Evolutionary conservation across 1,284 basidiomycete species (phyloP), one percentile per base, ranked within the genome.

Genomic region (Ceratobasidium sp.): DNA sequence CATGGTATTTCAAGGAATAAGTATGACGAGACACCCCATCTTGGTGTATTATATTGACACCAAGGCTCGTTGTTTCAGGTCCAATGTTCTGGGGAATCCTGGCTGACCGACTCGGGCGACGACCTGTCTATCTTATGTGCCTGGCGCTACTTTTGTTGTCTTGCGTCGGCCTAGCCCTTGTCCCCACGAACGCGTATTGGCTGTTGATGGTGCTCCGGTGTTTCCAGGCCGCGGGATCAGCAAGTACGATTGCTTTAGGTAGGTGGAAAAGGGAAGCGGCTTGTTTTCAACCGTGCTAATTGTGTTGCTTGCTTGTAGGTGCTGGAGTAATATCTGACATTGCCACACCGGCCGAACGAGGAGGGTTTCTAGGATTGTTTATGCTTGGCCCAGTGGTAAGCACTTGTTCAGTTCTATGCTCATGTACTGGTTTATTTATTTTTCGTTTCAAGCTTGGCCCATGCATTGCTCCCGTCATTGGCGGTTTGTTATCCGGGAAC

Each of bases 1-100:
- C 80, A 89, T 93, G 88, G 83, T 93, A 39, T 83, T 93, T 31
- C 92, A 95, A 82, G 92, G 89, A 24, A 81, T 92, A 54, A 86
- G 90, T 91, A 77, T 76, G 84, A 78, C 34, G 34, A n/a, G 56
- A 51, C 11, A 43, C 19, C 43, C 27, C 58, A 49, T 56, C 48
- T 53, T 37, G 68, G 75, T 59, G 64, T 72, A 41, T 49, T 49
- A 49, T 54, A 53, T 63, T 51, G 9, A 8, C n/a, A 39, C 16
- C 34, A 34, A n/a, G 1, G 14, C 27, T 14, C 8, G 11, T 74
- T 27, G 19, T 8, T 58, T 22, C 76, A 89, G 87, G 88, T 51
- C 89, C 89, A 1, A 88, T 89, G 84, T 75, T 89, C 48, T 90
- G 88, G 87, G 89, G 88, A 31, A 83, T 86, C 3, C 77, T 89